Base-by-base conservation (phyloP, 108 stramenopile genomes). In the Tribonema minus region DNA sequence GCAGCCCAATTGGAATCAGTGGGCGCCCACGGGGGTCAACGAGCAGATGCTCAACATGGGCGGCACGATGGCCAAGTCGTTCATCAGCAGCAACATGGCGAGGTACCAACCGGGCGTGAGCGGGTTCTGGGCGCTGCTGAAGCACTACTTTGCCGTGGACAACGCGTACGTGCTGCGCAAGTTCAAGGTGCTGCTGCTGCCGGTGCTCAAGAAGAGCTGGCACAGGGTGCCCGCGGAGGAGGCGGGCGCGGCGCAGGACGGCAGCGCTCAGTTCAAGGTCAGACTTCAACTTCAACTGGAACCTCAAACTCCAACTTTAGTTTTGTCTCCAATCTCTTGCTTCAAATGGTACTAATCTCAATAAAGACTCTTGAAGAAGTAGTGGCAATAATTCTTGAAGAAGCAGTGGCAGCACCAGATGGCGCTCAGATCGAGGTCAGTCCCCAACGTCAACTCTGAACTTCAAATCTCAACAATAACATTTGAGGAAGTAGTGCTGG, bases 131-230 rank as follows among this genome's bases (percentile, higher is more conserved):
- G 38, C 84, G 32, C 71, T 73, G 3, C 80, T 96, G 41, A 81
- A 94, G 61, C 82, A 85, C 6, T 96, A 98, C 73, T 98, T 96
- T 86, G 91, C 93, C 64, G 74, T 75, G 74, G 64, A 95, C 85
- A 95, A 96, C 87, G 62, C 68, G 1, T 98, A 96, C 76, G 97
- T 98, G 41, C 82, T 91, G 67, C 70, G 78, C 25, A 98, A 98
- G 87, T 91, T 98, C 85, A 62, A 65, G 60, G 86, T 87, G 70
- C 84, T 98, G 6, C 73, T 96, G 23, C 92, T 95, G 74, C 93
- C 97, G 5, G 92, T 95, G 70, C 30, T 82, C 0, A 88, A 87
- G 61, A 88, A 88, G 62, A 65, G 91, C 35, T 98, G 97, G 97
- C 82, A 70, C 29, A 86, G 96, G 28, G 30, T 86, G 1, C 30